Evolutionary conservation across 1,284 basidiomycete genomes (phyloP).

Genomic region (Bjerkandera adusta): DNA sequence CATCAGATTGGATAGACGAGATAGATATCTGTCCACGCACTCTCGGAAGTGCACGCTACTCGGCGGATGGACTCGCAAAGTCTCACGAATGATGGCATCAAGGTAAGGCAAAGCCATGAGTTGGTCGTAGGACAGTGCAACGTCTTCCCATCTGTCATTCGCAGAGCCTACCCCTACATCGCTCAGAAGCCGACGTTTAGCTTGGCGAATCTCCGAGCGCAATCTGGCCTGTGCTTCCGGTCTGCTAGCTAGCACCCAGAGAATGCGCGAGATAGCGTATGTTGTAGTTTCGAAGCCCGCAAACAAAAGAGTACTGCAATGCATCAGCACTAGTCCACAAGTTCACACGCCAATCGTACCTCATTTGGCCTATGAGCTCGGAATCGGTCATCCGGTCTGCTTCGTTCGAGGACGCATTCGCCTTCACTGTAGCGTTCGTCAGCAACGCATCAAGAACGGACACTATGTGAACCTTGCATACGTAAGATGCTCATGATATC

Average conservation of each 20-base stretch:
- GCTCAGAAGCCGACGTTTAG: constrained; percentile 16
- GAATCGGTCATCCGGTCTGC: constrained; percentile 20
- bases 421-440: constrained; percentile 16
- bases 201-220: constrained; percentile 26
- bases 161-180: constrained; percentile 13
- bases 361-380: constrained; percentile 25
- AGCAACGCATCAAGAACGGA: background rate
- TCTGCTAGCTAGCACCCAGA: constrained; percentile 27
- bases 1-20: background rate
- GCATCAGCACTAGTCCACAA: background rate
- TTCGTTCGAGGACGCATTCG: constrained; percentile 19
- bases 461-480: constrained; percentile 5
- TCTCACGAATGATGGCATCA: constrained; percentile 46
- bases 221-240: constrained; percentile 26
- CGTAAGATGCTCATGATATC: constrained; percentile 31
- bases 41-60: constrained; percentile 19
- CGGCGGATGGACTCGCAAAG: constrained; percentile 37
- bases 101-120: constrained; percentile 42
- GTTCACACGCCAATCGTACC: constrained; percentile 14
- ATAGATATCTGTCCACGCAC: constrained; percentile 1
- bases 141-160: background rate
- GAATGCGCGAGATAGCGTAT: constrained; percentile 24
- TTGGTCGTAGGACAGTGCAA: constrained; percentile 19
- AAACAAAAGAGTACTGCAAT: constrained; percentile 27
- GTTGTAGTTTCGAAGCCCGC: constrained; percentile 33